Conservation (phyloP, 352 stramenopile genomes). For the Phytophthora quininea region DNA sequence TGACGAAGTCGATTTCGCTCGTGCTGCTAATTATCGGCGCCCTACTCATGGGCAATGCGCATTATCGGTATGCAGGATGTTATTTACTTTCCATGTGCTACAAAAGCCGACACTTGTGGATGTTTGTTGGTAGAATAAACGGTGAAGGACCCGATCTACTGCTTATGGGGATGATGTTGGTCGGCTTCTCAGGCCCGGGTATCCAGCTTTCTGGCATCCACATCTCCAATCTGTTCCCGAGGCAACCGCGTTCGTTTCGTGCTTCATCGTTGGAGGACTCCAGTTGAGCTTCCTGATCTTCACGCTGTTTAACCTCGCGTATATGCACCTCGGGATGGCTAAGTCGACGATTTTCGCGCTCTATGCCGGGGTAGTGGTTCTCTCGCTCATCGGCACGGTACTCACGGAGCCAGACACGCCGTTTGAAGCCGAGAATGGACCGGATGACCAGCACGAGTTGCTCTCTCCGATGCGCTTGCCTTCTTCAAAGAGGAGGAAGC, state of each 20-base stretch:
- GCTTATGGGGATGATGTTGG: conserved; percentile 64
- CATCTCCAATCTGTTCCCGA: conserved; percentile 77
- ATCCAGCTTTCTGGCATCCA: conserved; percentile 77
- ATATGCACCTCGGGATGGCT: conserved; percentile 40
- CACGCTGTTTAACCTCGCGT: conserved; percentile 62
- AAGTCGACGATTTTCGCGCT: conserved; percentile 56
- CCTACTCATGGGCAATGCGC: conserved; percentile 56
- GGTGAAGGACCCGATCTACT: conserved; percentile 46
- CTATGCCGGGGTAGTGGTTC: conserved; percentile 55
- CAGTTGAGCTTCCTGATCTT: conserved; percentile 82
- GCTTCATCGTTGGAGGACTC: conserved; percentile 72
- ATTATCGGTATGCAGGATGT: conserved; percentile 35
- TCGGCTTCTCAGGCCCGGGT: conserved; percentile 67
- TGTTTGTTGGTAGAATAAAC: conserved; percentile 21
- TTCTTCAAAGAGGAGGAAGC: conserved; percentile 64
- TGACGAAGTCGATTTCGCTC: conserved; percentile 61
- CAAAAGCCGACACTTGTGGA: not conserved
- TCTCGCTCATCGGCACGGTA: conserved; percentile 57
- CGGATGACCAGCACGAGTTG: conserved; percentile 44
- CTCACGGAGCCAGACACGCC: conserved; percentile 64
- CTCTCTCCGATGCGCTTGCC: conserved; percentile 65
- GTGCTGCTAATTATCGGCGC: conserved; percentile 51
- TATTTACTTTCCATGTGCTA: not conserved
- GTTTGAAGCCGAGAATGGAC: conserved; percentile 39
- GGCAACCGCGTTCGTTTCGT: conserved; percentile 67